Base-by-base conservation (phyloP, 2,329 filamentous ascomycete genomes). In the Cryphonectria parasitica region DNA sequence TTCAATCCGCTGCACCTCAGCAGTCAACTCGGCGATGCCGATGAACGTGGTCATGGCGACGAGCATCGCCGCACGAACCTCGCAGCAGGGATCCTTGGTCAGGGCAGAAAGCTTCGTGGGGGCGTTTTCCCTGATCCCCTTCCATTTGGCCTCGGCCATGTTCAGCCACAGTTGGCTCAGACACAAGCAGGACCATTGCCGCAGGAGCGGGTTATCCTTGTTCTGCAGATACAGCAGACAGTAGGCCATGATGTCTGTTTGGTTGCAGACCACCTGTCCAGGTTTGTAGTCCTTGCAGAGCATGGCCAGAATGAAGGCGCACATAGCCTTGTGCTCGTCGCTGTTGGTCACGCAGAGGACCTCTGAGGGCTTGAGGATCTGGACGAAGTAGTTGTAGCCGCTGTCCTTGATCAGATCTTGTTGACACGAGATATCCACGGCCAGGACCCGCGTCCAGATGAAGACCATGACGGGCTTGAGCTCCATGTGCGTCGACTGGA, bases 391-490 rank as follows among this genome's bases (percentile, higher is more conserved):
- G 77, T 94, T 93, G 78, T 97, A 98, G 8, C 96, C 96, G 76
- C 95, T 97, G 78, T 99, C 96, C 81, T 98, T 98, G 75, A 98
- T 89, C 17, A 99, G 85, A 79, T 99, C 96, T 73, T 91, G 90
- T 80, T 99, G 96, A 77, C 96, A 98, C 0, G 93, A 93, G 71
- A 96, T 91, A 77, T 99, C 96, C 7, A 99, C 96, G 10, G 96
- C 96, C 74, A 99, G 89, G 60, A 99, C 94, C 64, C 96, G 89
- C 7, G 96, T 95, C 96, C 96, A 99, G 73, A 99, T 99, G 80
- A 98, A 99, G 6, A 99, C 95, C 96, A 99, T 98, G 72, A 98
- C 95, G 0, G 96, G 95, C 78, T 98, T 98, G 73, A 99, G 83
- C 80, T 99, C 96, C 63, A 94, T 89, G 0, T 96, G 96, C 63